Evolutionary conservation across 2,329 filamentous ascomycete genomes (phyloP).

Genomic region (Pseudogymnoascus destructans): DNA sequence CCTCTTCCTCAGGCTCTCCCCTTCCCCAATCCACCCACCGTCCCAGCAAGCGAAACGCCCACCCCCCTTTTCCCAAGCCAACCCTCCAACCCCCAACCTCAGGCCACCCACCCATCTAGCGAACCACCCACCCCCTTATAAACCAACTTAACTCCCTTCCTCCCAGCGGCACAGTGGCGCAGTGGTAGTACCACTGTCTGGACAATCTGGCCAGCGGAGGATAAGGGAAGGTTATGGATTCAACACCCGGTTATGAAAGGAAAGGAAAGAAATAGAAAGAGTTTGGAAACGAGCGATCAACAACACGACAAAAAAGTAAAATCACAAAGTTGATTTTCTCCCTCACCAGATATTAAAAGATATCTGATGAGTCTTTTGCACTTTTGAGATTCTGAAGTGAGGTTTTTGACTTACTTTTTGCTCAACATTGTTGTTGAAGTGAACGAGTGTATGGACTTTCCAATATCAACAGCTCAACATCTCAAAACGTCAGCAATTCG

Average conservation of each 20-base stretch:
- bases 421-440: too few species aligned
- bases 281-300: neutral
- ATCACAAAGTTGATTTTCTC: constrained; percentile 1
- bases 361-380: constrained; percentile 7
- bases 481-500: too few species aligned
- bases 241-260: neutral
- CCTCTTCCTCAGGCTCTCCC: neutral
- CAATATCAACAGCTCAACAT: too few species aligned
- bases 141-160: neutral
- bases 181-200: constrained; percentile 5
- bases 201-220: constrained; percentile 7
- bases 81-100: neutral
- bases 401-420: too few species aligned
- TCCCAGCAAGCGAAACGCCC: neutral
- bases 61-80: neutral
- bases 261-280: neutral
- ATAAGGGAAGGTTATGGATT: neutral
- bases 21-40: neutral
- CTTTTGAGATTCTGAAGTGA: neutral
- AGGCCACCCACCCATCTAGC: neutral
- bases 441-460: too few species aligned
- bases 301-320: constrained; percentile 7
- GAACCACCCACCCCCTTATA: neutral
- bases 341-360: neutral
- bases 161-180: constrained; percentile 2